A percentile compares a stretch with the other conserved stretches of the same genome.
Conservation (phyloP, 1,284 basidiomycete species). For the Cutaneotrichosporon curvatum region DNA sequence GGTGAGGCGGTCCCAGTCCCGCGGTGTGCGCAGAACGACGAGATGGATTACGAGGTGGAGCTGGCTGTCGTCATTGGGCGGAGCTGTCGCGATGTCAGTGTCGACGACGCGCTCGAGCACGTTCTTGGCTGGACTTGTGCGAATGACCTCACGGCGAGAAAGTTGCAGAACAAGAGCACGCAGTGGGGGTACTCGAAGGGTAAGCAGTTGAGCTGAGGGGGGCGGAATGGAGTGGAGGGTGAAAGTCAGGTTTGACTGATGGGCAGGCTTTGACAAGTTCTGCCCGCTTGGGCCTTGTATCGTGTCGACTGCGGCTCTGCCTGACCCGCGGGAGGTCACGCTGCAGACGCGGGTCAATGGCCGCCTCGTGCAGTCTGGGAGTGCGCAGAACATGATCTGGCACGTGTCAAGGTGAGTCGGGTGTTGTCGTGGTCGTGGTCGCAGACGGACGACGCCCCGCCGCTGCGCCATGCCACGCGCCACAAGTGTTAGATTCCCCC, state of each 20-base stretch:
- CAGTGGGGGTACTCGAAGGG: constrained; percentile 83
- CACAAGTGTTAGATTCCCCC: too few relatives aligned
- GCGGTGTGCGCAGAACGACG: constrained; percentile 58
- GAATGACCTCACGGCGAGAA: constrained; percentile 77
- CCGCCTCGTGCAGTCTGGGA: constrained; percentile 62
- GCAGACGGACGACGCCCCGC: too few relatives aligned
- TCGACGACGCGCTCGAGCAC: constrained; percentile 68
- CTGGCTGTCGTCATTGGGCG: constrained; percentile 78
- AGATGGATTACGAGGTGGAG: constrained; percentile 83
- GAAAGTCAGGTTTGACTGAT: too few relatives aligned
- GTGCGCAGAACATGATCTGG: constrained; percentile 48
- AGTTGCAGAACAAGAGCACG: constrained; percentile 57
- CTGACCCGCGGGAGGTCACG: constrained; percentile 62
- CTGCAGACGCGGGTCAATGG: constrained; percentile 66
- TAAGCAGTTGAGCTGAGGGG: constrained; percentile 30
- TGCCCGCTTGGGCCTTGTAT: constrained; percentile 66
- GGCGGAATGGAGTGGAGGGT: background rate
- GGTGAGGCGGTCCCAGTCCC: constrained; percentile 62
- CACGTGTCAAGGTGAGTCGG: constrained; percentile 21
- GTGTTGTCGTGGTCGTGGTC: background rate
- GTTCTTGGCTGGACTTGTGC: constrained; percentile 71
- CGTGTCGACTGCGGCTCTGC: constrained; percentile 58
- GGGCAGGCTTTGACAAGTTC: constrained; percentile 46
- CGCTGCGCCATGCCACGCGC: too few relatives aligned
- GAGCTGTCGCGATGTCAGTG: constrained; percentile 65